Conservation (phyloP, 331 rosid genomes). For the Prunus yedoensis region DNA sequence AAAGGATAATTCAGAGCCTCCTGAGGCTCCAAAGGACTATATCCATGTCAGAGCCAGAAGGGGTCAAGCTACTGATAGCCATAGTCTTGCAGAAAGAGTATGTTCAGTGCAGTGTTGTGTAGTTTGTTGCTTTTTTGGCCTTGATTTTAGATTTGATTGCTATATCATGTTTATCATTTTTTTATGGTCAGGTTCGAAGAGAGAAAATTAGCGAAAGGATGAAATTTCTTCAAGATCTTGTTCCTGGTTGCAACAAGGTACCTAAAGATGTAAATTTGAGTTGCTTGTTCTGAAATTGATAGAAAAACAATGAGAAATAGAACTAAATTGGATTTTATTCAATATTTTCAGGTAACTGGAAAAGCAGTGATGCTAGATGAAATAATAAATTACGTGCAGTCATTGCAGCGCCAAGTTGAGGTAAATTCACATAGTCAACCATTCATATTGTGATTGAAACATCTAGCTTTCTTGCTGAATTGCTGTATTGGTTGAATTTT, state of each 20-base stretch:
- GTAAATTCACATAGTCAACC: conserved; percentile 29
- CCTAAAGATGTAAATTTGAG: conserved; percentile 5
- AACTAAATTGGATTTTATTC: conserved; percentile 8
- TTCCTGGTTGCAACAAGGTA: conserved; percentile 68
- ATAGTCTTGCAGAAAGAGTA: conserved; percentile 67
- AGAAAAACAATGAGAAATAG: background rate
- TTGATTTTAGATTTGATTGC: conserved; percentile 1
- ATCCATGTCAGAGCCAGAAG: conserved; percentile 65
- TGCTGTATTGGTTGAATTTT: background rate
- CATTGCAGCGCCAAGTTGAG: conserved; percentile 65
- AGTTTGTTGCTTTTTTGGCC: background rate
- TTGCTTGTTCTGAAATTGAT: conserved; percentile 4
- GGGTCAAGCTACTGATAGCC: conserved; percentile 76
- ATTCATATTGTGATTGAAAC: background rate
- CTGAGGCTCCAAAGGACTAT: conserved; percentile 60
- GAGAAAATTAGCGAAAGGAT: conserved; percentile 66
- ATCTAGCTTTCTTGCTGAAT: background rate
- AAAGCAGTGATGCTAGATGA: conserved; percentile 71
- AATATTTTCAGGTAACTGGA: conserved; percentile 46
- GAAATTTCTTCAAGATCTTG: conserved; percentile 66
- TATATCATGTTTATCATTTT: conserved; percentile 1
- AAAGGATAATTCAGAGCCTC: conserved; percentile 41
- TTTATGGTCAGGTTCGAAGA: conserved; percentile 45
- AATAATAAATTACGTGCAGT: conserved; percentile 62
- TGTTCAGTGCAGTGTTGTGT: conserved; percentile 8